These are phyloP conservation scores for Lecanosticta acicola DNA, from an alignment of 2,329 filamentous ascomycete species.

Conservation along the genomic window DNA sequence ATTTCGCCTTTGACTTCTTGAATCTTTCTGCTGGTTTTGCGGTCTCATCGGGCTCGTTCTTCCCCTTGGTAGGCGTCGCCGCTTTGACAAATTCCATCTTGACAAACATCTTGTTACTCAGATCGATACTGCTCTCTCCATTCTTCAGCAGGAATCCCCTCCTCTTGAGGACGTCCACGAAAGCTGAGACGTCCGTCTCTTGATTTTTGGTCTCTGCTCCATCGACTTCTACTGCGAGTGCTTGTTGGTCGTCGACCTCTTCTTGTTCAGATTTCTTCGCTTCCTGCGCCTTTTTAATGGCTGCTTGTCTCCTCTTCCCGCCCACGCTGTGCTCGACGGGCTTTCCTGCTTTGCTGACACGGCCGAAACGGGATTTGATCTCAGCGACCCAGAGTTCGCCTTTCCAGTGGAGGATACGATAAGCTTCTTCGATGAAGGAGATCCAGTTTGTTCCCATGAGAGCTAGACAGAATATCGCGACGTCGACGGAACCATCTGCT, in stretches of 20 bases:
- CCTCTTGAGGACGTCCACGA: slow-evolving; percentile 73
- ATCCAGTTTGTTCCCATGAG: slow-evolving; percentile 99
- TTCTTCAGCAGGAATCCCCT: slow-evolving; percentile 77
- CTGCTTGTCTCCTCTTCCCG: slow-evolving; percentile 47
- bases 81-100: slow-evolving; percentile 91
- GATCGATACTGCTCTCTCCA: slow-evolving; percentile 61
- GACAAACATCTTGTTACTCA: slow-evolving; percentile 97
- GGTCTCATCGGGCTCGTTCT: slow-evolving; percentile 47
- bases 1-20: slow-evolving; percentile 47
- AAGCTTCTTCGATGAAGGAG: slow-evolving; percentile 92
- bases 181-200: slow-evolving; percentile 81
- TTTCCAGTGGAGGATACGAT: slow-evolving; percentile 82
- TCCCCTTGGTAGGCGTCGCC: slow-evolving; percentile 67
- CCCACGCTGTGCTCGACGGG: slow-evolving; percentile 66
- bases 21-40: slow-evolving; percentile 24
- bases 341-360: slow-evolving; percentile 46
- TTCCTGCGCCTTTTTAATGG: slow-evolving; percentile 33
- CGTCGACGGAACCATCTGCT: slow-evolving; percentile 67
- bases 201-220: slow-evolving; percentile 57
- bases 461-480: slow-evolving; percentile 91
- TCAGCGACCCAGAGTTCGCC: slow-evolving; percentile 96
- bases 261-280: slow-evolving; percentile 49
- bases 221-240: slow-evolving; percentile 59
- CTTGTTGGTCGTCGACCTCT: slow-evolving; percentile 54
- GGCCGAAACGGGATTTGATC: slow-evolving; percentile 86